These are phyloP conservation scores for Zea mays DNA, from an alignment of 176 grass and related monocot species.

Conservation along the genomic window DNA sequence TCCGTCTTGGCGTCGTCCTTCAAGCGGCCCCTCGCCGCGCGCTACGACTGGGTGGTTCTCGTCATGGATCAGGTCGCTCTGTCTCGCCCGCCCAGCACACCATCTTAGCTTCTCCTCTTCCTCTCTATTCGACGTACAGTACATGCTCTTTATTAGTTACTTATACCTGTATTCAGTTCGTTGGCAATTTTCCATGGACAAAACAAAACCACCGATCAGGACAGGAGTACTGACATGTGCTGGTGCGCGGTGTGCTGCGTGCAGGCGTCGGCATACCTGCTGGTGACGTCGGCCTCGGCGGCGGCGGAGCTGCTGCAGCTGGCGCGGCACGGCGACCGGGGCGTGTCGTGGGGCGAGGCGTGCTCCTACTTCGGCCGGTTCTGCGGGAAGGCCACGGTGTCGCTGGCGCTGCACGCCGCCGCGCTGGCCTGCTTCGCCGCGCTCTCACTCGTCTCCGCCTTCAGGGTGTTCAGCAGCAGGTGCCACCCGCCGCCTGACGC, in stretches of 20 bases:
- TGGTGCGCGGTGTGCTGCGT: no score
- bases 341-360: constrained; percentile 86
- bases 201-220: no score
- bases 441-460: constrained; percentile 70
- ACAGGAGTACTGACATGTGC: no score
- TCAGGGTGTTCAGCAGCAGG: constrained; percentile 66
- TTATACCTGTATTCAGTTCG: no score
- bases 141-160: no score
- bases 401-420: constrained; percentile 63
- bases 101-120: no score
- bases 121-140: no score
- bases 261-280: constrained; percentile 68
- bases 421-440: constrained; percentile 74
- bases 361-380: constrained; percentile 92
- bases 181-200: no score
- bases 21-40: constrained; percentile 29
- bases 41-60: constrained; percentile 59
- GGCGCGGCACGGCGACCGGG: constrained; percentile 55
- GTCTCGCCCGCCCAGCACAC: not conserved
- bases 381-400: constrained; percentile 65
- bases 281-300: constrained; percentile 78
- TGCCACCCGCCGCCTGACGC: constrained; percentile 20
- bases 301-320: constrained; percentile 78
- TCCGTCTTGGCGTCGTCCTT: constrained; percentile 53
- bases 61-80: constrained; percentile 68